A percentile compares a stretch with the other conserved stretches of the same genome.
These are phyloP conservation scores for Zea luxurians DNA, from an alignment of 176 grass and related monocot species.

Conservation along the genomic window DNA sequence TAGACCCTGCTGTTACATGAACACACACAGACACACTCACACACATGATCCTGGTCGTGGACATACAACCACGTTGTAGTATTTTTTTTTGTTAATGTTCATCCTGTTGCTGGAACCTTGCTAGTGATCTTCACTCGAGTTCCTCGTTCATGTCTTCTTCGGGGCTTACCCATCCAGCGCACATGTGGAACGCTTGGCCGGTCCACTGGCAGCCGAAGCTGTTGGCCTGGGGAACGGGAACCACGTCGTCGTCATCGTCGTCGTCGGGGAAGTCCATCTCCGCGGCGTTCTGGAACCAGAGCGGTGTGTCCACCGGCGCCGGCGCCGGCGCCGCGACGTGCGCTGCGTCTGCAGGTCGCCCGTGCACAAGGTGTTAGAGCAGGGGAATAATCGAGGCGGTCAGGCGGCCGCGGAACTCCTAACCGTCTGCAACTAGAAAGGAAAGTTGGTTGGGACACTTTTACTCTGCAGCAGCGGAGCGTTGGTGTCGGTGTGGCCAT, in stretches of 20 bases:
- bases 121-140: background rate
- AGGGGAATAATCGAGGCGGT: background rate
- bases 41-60: background rate
- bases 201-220: conserved; percentile 9
- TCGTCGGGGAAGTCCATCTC: conserved; percentile 25
- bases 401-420: background rate
- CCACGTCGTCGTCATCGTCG: background rate
- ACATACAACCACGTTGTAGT: background rate
- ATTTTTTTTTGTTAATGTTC: conserved; percentile 44
- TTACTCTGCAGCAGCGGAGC: conserved; percentile 59
- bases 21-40: background rate
- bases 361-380: conserved; percentile 16
- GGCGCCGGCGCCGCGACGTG: background rate
- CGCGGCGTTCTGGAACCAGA: conserved; percentile 35
- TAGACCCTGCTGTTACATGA: conserved; percentile 22
- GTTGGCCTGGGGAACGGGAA: background rate
- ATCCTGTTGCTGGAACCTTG: background rate
- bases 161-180: background rate
- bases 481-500: conserved; percentile 27
- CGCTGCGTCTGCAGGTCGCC: conserved; percentile 40
- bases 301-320: background rate
- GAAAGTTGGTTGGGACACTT: background rate
- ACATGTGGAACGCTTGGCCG: conserved; percentile 34
- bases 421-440: background rate
- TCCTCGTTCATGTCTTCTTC: background rate